Base-by-base conservation (phyloP, 306 rosid species). In the Pyrus communis region DNA sequence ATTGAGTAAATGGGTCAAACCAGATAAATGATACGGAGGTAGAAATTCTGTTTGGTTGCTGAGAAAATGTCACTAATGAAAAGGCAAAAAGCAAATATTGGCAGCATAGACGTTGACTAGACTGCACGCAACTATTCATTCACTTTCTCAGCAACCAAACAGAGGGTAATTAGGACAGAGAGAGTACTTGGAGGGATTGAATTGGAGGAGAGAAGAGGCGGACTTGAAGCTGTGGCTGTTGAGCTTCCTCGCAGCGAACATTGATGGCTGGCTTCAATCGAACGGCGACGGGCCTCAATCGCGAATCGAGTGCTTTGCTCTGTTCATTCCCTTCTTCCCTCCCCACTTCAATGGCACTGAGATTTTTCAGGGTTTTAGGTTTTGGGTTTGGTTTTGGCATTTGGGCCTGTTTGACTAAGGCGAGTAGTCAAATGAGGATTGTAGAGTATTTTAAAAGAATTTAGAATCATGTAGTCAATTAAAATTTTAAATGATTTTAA, bases 221-320 rank as follows among this genome's bases (percentile, higher is more conserved):
- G 87, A 43, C 75, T 85, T 89, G 80, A 85, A 87, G 90, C 84
- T 82, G 69, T 84, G 89, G 68, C 77, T 83, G 45, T 79, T 89
- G 33, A 87, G 86, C 66, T 78, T 84, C 74, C 91, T 86, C 38
- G 90, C 77, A 76, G 83, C 80, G 22, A 86, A 88, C 98, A 93
- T 90, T 73, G 87, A 74, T 71, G 77, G 22, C 54, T 71, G 77
- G 22, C 54, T 49, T 49, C 14, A 35, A 69, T 27, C 70, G 28
- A 69, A 54, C 19, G 11, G 75, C 31, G 74, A 70, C 58, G 31
- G 28, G 57, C 52, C 63, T 60, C 57, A 57, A 17, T 70, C 80
- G 63, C 60, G n/a, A 58, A 42, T 27, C 57, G 40, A 1, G 18
- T 25, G 19, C 51, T 60, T 68, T 22, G 12, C 25, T 45, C 78